These are phyloP conservation scores for Globisporangium viniferum DNA, from an alignment of 352 stramenopile species.

Conservation along the genomic window DNA sequence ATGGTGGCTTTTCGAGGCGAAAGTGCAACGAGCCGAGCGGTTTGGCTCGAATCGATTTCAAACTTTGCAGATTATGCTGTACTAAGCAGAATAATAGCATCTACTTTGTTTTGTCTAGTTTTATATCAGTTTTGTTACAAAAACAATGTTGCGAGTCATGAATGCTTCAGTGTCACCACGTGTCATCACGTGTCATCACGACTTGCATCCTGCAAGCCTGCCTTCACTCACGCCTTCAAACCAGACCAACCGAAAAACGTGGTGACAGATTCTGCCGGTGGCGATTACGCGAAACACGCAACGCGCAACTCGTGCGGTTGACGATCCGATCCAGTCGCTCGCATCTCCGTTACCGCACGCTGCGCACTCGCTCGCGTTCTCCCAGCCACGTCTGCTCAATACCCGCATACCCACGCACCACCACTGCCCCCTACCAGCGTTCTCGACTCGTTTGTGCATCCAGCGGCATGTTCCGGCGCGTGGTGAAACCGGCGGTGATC, in stretches of 20 bases:
- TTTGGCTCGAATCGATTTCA: background rate
- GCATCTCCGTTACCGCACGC: background rate
- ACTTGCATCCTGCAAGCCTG: no score
- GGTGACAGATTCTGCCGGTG: conserved; percentile 8
- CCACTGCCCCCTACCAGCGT: background rate
- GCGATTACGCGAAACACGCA: conserved; percentile 4
- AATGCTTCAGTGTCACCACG: no score
- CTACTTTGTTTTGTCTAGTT: no score
- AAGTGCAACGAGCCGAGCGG: conserved; percentile 3
- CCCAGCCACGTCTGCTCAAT: background rate
- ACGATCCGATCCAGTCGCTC: background rate
- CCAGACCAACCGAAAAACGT: background rate
- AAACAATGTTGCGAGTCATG: no score
- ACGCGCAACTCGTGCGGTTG: background rate
- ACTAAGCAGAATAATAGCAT: background rate
- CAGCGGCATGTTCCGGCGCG: conserved; percentile 27
- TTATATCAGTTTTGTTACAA: no score
- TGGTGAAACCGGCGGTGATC: conserved; percentile 19
- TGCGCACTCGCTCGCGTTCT: background rate
- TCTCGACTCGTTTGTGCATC: background rate
- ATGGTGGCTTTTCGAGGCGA: background rate
- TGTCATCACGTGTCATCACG: no score
- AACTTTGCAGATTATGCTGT: background rate
- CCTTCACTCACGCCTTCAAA: background rate
- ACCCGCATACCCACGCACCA: background rate